Percentiles rank a stretch among this genome's conserved stretches.
phyloP scores from a whole-genome alignment of 768 basidiomycete genomes.

The Boletus reticuloceps region DNA sequence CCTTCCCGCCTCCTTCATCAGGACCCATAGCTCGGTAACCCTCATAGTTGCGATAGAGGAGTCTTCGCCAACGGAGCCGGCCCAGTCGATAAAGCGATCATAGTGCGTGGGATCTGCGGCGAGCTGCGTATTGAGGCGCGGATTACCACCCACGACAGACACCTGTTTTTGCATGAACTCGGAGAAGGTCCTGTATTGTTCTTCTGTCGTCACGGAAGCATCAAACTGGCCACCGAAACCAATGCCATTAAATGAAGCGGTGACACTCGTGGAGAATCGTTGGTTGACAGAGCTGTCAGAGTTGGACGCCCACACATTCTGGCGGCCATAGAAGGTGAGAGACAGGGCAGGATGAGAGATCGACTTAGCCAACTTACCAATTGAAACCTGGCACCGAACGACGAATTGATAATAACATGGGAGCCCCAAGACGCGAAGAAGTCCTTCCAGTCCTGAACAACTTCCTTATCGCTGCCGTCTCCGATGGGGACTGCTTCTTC shows the following conservation, averaged over 20 bases:
- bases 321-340: too few species aligned
- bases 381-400: background rate
- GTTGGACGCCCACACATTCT: slow-evolving; percentile 3
- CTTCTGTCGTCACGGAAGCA: background rate
- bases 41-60: background rate
- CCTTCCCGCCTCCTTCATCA: slow-evolving; percentile 1
- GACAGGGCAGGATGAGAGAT: too few species aligned
- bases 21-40: slow-evolving; percentile 3
- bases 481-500: background rate
- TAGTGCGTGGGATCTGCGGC: slow-evolving; percentile 3
- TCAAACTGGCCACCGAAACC: too few species aligned
- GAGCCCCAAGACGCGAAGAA: slow-evolving; percentile 2
- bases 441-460: slow-evolving; percentile 1
- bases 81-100: slow-evolving; percentile 1
- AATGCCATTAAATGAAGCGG: too few species aligned
- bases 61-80: background rate
- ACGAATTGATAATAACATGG: slow-evolving; percentile 1
- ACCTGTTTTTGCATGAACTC: slow-evolving; percentile 1
- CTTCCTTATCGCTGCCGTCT: background rate
- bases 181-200: background rate
- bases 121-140: background rate
- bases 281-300: too few species aligned
- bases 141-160: slow-evolving; percentile 4
- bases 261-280: too few species aligned
- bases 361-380: too few species aligned